Conservation (phyloP, 163 green algal species). For the Chloromonas sp. region DNA sequence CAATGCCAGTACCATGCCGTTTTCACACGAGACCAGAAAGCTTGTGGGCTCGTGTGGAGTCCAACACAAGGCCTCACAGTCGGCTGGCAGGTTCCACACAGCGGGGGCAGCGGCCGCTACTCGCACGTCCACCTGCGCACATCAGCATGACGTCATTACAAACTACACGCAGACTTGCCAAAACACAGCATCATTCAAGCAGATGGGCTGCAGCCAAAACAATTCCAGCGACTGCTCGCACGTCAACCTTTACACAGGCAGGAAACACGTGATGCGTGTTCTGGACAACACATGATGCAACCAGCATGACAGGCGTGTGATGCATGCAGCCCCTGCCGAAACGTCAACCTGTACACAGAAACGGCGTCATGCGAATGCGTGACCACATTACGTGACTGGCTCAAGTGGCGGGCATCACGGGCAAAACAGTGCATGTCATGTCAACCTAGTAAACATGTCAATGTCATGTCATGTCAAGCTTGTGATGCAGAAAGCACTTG, state of each 20-base stretch:
- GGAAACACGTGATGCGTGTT: not conserved
- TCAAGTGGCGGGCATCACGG: too few species aligned
- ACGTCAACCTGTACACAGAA: too few species aligned
- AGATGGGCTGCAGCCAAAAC: not conserved
- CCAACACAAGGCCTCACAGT: conserved; percentile 90
- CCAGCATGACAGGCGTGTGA: not conserved
- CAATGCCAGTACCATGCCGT: conserved; percentile 76
- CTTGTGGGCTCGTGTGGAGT: conserved; percentile 61
- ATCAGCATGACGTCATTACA: not conserved
- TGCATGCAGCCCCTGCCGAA: too few species aligned
- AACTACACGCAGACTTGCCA: not conserved
- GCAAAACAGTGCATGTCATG: too few species aligned
- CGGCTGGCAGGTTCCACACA: conserved; percentile 68
- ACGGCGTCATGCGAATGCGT: too few species aligned
- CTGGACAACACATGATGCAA: not conserved
- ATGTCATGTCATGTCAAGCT: too few species aligned
- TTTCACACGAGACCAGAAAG: conserved; percentile 84
- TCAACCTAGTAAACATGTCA: too few species aligned
- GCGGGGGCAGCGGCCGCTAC: conserved; percentile 32
- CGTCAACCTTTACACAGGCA: not conserved
- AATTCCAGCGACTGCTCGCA: not conserved
- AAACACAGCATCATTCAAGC: not conserved
- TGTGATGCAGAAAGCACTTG: too few species aligned
- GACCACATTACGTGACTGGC: too few species aligned
- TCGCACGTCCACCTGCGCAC: conserved; percentile 68